Evolutionary conservation across 805 yeast species (phyloP).

Genomic region (Lipomyces yamanashiensis): DNA sequence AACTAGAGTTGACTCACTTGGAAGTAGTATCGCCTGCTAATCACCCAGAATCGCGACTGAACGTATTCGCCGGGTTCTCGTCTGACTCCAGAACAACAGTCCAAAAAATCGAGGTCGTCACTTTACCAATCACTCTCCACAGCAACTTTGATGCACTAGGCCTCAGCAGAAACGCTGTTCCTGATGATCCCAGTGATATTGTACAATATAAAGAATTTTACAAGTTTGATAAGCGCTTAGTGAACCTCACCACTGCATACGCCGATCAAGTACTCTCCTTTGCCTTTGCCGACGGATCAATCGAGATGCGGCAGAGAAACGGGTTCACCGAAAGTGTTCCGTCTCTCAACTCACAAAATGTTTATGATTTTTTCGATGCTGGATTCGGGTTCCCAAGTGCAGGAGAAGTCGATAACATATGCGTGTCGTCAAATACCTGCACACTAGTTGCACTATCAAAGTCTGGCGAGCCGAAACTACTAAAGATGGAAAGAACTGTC

Average conservation of each 20-base stretch:
- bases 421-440: conserved; percentile 45
- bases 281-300: conserved; percentile 30
- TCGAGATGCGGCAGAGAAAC: conserved; percentile 28
- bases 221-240: conserved; percentile 12
- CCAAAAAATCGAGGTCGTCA: conserved; percentile 27
- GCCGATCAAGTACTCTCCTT: conserved; percentile 21
- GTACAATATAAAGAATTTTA: conserved; percentile 16
- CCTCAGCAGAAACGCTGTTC: conserved; percentile 19
- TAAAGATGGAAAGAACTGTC: conserved; percentile 27
- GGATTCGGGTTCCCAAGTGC: conserved; percentile 37
- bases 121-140: conserved; percentile 28
- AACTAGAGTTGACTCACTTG: conserved; percentile 26
- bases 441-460: conserved; percentile 39
- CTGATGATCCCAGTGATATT: conserved; percentile 28
- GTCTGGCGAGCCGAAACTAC: conserved; percentile 32
- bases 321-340: conserved; percentile 18
- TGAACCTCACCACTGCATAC: conserved; percentile 12
- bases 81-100: conserved; percentile 16
- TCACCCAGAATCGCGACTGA: conserved; percentile 35
- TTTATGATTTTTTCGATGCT: conserved; percentile 37
- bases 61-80: conserved; percentile 22
- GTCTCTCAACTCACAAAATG: conserved; percentile 24
- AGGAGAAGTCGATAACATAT: conserved; percentile 35
- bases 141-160: conserved; percentile 33
- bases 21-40: conserved; percentile 33